phyloP scores from a whole-genome alignment of 352 stramenopile species.

The Globisporangium nagaii region DNA sequence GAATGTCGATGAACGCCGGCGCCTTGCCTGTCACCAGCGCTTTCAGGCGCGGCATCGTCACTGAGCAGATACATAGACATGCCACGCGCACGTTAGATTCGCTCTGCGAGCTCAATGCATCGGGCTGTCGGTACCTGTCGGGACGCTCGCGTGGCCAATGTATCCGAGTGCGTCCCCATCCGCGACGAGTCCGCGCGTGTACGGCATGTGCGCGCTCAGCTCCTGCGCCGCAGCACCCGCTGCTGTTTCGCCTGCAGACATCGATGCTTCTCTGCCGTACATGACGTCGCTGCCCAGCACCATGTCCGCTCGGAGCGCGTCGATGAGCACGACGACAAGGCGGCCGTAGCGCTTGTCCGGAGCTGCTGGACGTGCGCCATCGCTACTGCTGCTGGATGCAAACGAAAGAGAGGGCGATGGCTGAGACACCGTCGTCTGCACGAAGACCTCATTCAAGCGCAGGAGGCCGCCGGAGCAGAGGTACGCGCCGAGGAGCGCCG shows the following conservation, averaged over 20 bases:
- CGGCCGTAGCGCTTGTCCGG: conserved; percentile 48
- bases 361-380: conserved; percentile 7
- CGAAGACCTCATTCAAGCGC: conserved; percentile 51
- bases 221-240: conserved; percentile 19
- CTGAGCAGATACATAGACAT: conserved; percentile 5
- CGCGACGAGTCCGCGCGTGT: conserved; percentile 42
- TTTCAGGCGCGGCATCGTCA: conserved; percentile 88
- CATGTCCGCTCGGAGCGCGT: conserved; percentile 86
- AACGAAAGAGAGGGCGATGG: background rate
- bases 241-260: background rate
- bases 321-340: conserved; percentile 83
- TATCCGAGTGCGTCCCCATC: conserved; percentile 57
- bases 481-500: conserved; percentile 36
- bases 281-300: conserved; percentile 65
- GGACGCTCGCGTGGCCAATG: conserved; percentile 74
- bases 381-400: background rate
- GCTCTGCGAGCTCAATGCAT: background rate
- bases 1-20: conserved; percentile 86
- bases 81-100: background rate
- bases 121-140: conserved; percentile 27
- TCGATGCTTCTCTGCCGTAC: conserved; percentile 4
- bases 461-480: conserved; percentile 50
- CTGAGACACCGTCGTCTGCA: conserved; percentile 5
- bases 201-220: conserved; percentile 66
- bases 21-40: conserved; percentile 80